These are phyloP conservation scores for Vigna reflexopilosa DNA, from an alignment of 306 rosid species.

Conservation along the genomic window DNA sequence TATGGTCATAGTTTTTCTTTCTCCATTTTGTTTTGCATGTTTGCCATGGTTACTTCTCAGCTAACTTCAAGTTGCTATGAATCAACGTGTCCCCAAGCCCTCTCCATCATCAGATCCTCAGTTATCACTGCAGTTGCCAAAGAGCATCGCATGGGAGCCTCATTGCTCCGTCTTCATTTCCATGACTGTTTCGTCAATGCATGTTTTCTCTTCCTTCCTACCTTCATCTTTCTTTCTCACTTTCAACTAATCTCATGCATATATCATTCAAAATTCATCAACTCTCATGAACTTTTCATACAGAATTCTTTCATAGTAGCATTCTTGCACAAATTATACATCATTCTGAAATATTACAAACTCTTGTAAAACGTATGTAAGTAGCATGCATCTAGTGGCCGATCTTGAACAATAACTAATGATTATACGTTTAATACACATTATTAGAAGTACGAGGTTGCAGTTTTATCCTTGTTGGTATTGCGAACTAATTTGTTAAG, in stretches of 20 bases:
- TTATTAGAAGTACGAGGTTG: background rate
- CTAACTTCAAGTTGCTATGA: slow-evolving; percentile 44
- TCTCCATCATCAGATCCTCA: slow-evolving; percentile 41
- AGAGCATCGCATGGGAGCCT: slow-evolving; percentile 66
- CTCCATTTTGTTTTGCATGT: slow-evolving; percentile 39
- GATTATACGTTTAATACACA: background rate
- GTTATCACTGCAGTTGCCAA: slow-evolving; percentile 50
- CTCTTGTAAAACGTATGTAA: background rate
- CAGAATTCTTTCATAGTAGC: background rate
- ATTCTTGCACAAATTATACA: background rate
- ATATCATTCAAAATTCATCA: background rate
- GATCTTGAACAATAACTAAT: background rate
- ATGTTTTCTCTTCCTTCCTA: slow-evolving; percentile 31
- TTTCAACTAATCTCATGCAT: slow-evolving; percentile 23
- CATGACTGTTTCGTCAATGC: slow-evolving; percentile 60
- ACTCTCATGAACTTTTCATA: background rate
- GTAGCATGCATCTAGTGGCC: background rate
- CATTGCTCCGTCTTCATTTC: slow-evolving; percentile 65
- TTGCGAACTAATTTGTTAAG: background rate
- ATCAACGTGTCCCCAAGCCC: slow-evolving; percentile 51
- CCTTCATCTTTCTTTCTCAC: background rate
- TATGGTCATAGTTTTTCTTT: slow-evolving; percentile 8
- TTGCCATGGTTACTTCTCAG: slow-evolving; percentile 36
- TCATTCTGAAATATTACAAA: background rate
- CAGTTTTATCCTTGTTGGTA: background rate